Evolutionary conservation across 345 rosid genomes (phyloP), one percentile per base, ranked within the genome.

Genomic region (Eutrema japonicum): DNA sequence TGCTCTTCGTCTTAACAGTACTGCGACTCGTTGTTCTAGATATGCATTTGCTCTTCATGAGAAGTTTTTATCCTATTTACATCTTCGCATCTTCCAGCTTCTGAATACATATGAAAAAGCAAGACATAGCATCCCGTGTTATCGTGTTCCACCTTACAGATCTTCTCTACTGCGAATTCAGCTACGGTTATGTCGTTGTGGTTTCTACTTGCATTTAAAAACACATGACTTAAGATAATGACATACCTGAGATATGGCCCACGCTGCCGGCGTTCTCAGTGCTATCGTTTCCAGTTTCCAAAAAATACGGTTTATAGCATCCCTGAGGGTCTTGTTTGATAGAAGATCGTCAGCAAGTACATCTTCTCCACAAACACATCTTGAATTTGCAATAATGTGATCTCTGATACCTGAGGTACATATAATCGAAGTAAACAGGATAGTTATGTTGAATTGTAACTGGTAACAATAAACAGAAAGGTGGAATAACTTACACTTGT

Each of bases 281-380:
- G 70, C 96, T 95, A 65, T 89, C 90, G 71, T 84, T 88, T 65
- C 97, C 97, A 13, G 98, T 84, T 81, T 95, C 99, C 86, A 95
- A 68, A 22, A 22, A 63, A 95, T 92, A 26, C 96, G 97, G 59
- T 84, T 89, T 65, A 95, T 95, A 1, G 98, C 85, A 82, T 95
- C 96, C 77, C 99, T 86, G 8, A 95, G 86, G 14, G 97, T 92
- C 85, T 88, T 91, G 75, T 95, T 95, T 63, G 97, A 98, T 74
- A 95, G 84, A 79, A 95, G 99, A 80, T 95, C 98, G 53, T 95
- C 98, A 6, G 99, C 99, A 35, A 90, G 90, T 66, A 92, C 79
- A 77, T 87, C 83, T 11, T 83, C 96, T 72, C 97, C 94, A 85
- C 98, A 95, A 16, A 95, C 84, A 74, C 99, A 95, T 83, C 80